A percentile compares a stretch with the other conserved stretches of the same genome.
phyloP scores from a whole-genome alignment of 2,329 filamentous ascomycete species.

The Microthyrium microscopicum region DNA sequence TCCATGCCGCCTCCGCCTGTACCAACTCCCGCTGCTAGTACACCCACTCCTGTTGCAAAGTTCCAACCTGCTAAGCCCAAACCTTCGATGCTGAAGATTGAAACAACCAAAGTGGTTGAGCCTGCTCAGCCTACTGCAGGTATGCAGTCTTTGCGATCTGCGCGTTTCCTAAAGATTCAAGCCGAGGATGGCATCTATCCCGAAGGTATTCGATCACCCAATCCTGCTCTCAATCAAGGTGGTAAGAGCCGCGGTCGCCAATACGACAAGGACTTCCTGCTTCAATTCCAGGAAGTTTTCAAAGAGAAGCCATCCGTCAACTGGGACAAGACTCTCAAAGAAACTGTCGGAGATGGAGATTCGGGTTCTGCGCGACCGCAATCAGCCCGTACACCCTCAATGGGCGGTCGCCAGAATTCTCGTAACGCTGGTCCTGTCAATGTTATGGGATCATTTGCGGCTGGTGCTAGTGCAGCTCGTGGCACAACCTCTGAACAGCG shows the following conservation, averaged over 20 bases:
- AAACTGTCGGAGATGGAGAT: conserved; percentile 63
- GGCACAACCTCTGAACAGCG: conserved; percentile 65
- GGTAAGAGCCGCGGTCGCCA: conserved; percentile 76
- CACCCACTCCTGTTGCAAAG: conserved; percentile 9
- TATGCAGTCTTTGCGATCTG: conserved; percentile 81
- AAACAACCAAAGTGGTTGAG: conserved; percentile 74
- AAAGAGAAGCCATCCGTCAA: conserved; percentile 91
- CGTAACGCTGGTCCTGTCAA: conserved; percentile 14
- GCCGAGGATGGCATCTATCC: conserved; percentile 58
- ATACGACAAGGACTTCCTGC: conserved; percentile 86
- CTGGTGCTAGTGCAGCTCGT: conserved; percentile 47
- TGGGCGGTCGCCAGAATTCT: conserved; percentile 32
- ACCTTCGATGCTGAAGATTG: conserved; percentile 75
- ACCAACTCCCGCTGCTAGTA: conserved; percentile 25
- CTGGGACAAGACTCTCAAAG: conserved; percentile 79
- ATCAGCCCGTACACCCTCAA: conserved; percentile 39
- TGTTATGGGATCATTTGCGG: conserved; percentile 53
- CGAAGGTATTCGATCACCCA: conserved; percentile 68
- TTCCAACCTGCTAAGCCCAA: conserved; percentile 24
- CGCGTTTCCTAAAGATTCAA: conserved; percentile 70
- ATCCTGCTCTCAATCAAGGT: conserved; percentile 74
- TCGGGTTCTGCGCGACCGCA: conserved; percentile 47
- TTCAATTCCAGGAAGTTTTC: conserved; percentile 93
- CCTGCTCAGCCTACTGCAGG: conserved; percentile 85
- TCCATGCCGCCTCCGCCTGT: conserved; percentile 28